A percentile compares a stretch with the other conserved stretches of the same genome.
Evolutionary conservation across 192 early-diverging fungal species (phyloP).

Genomic region (Chytriomyces confervae): DNA sequence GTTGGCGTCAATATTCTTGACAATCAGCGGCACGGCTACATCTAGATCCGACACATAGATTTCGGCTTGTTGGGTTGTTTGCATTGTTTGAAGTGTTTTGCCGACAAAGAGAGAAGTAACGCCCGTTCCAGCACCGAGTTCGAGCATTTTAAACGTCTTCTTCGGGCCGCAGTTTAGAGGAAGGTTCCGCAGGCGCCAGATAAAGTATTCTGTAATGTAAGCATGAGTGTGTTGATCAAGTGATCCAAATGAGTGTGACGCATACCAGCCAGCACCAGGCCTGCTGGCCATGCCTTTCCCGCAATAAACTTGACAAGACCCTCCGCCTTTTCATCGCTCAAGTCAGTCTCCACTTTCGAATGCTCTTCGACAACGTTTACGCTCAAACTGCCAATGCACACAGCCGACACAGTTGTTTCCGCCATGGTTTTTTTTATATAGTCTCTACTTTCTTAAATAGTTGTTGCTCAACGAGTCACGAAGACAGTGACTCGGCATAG

Average conservation of each 20-base stretch:
- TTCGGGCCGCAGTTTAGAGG: not conserved
- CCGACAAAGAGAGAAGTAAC: constrained; percentile 22
- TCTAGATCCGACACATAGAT: constrained; percentile 33
- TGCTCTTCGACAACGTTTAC: no score
- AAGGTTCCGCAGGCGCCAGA: constrained; percentile 14
- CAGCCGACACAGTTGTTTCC: no score
- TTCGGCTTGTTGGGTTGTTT: not conserved
- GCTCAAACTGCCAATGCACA: no score
- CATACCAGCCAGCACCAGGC: constrained; percentile 6
- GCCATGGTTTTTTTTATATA: no score
- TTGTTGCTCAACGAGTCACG: no score
- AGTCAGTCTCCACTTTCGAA: no score
- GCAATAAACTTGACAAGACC: constrained; percentile 26
- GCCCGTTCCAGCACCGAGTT: constrained; percentile 37
- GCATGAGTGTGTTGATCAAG: not conserved
- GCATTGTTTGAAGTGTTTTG: not conserved
- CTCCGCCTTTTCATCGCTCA: not conserved
- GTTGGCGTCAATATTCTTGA: constrained; percentile 14
- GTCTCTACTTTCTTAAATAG: no score
- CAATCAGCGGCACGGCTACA: constrained; percentile 25
- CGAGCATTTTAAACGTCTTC: constrained; percentile 13
- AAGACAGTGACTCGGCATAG: no score
- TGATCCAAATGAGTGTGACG: not conserved
- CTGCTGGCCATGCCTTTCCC: constrained; percentile 34
- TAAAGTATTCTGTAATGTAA: constrained; percentile 19